phyloP scores from a whole-genome alignment of 2,329 filamentous ascomycete species.

The Colletotrichum higginsianum region DNA sequence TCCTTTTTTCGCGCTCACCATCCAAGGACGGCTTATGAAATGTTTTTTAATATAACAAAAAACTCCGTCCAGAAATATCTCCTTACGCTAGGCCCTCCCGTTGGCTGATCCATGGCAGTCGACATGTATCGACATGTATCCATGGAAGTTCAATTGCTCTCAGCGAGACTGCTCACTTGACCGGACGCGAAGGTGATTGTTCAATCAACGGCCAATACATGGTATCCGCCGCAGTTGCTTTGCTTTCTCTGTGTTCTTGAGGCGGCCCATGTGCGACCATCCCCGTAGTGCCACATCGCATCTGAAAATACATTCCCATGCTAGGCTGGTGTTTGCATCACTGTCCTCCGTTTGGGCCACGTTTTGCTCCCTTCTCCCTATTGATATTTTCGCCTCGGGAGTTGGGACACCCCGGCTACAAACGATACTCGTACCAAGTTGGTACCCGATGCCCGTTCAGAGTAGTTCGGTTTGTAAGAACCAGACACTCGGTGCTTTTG shows the following conservation, averaged over 20 bases:
- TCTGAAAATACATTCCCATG: constrained; percentile 33
- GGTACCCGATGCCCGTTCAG: neutral
- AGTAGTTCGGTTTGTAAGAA: neutral
- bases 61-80: neutral
- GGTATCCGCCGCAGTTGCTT: constrained; percentile 2
- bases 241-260: neutral
- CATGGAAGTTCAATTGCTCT: neutral
- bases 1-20: neutral
- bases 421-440: neutral
- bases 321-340: constrained; percentile 23
- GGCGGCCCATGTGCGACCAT: constrained; percentile 26
- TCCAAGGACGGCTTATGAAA: constrained; percentile 16
- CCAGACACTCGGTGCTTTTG: constrained; percentile 18
- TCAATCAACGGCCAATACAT: constrained; percentile 24
- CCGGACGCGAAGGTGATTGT: constrained; percentile 19
- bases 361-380: constrained; percentile 17
- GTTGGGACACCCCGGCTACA: constrained; percentile 7
- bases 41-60: too few relatives aligned
- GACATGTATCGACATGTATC: neutral
- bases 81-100: constrained; percentile 10
- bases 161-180: neutral
- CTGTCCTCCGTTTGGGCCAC: constrained; percentile 10
- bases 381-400: constrained; percentile 1
- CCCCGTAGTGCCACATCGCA: constrained; percentile 10
- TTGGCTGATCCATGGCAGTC: constrained; percentile 5